Evolutionary conservation across 345 rosid species (phyloP), one percentile per base, ranked within the genome.

Genomic region (Arabidopsis arenosa): DNA sequence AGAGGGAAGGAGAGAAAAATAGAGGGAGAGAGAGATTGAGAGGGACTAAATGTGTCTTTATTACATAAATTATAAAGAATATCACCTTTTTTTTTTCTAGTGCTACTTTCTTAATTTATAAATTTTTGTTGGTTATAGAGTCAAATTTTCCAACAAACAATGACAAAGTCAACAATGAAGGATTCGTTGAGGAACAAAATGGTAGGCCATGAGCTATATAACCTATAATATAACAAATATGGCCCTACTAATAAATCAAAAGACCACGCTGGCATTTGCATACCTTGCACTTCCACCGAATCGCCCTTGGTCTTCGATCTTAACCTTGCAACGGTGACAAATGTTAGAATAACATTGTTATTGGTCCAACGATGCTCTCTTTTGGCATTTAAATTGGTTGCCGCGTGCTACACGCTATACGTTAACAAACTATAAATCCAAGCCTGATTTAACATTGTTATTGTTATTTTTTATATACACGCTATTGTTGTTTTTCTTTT

Each of bases 131-230:
- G n/a, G n/a, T n/a, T n/a, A n/a, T n/a, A n/a, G n/a, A n/a, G n/a
- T n/a, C n/a, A n/a, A n/a, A n/a, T n/a, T n/a, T n/a, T n/a, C n/a
- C n/a, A 23, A 23, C 26, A 13, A 45, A 58, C 43, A 47, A 9
- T 32, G 56, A 30, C 32, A 23, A 43, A 39, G 3, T 10, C 43
- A 10, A 72, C 35, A 72, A 63, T 73, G 76, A 43, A 10, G 21
- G 52, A 61, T 72, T 61, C 6, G 49, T 37, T 49, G 59, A 10
- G 11, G 33, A 49, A 35, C 18, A 18, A 68, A 41, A 12, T 12
- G 18, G 37, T 55, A 55, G 37, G 10, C 37, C 60, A 7, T 54
- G 37, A 2, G 17, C 37, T 55, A 11, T 23, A 23, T 23, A 23
- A 23, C 26, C 26, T 23, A 23, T 26, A 5, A 11, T 28, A 11